Evolutionary conservation across 202 grass and related monocot species (phyloP), one percentile per base, ranked within the genome.

Genomic region (Elaeis oleifera): DNA sequence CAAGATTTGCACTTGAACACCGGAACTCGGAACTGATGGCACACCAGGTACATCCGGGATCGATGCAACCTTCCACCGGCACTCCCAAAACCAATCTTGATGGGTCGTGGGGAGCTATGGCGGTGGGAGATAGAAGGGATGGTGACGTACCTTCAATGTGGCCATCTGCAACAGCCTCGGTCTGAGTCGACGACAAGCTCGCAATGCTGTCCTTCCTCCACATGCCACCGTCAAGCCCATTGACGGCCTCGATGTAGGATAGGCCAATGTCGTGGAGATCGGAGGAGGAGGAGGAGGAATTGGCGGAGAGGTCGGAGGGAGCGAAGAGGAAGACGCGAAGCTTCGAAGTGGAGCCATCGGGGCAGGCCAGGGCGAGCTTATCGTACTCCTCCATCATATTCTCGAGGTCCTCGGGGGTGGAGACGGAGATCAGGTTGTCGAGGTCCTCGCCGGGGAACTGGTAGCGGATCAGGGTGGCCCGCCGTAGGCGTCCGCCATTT

Each of bases 331-430:
- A 99, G 1, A 99, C 88, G 16, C 95, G 76, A 28, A 99, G 70
- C 76, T 99, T 99, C 36, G 36, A 44, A 0, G 85, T 80, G 31
- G 82, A 82, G 58, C 61, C 65, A 36, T 78, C 84, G 5, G 36
- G 39, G 54, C 22, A 23, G 32, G 32, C 32, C 19, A 5, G 15
- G 32, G 36, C 39, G 8, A 99, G 75, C 75, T 89, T 99, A 27
- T 89, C 88, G 66, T 80, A 94, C 74, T 99, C 95, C 77, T 99
- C 95, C 58, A 99, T 73, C 95, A 99, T 99, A 52, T 89, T 94
- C 58, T 99, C 95, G 72, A 99, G 89, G 81, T 99, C 95, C 69
- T 99, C 95, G 23, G 76, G 27, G 5, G 95, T 94, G 65, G 95
- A 99, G 50, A 99, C 95, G 17, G 95, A 94, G 82, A 99, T 89